phyloP scores from a whole-genome alignment of 2,329 filamentous ascomycete genomes.

The Grosmannia penicillata region DNA sequence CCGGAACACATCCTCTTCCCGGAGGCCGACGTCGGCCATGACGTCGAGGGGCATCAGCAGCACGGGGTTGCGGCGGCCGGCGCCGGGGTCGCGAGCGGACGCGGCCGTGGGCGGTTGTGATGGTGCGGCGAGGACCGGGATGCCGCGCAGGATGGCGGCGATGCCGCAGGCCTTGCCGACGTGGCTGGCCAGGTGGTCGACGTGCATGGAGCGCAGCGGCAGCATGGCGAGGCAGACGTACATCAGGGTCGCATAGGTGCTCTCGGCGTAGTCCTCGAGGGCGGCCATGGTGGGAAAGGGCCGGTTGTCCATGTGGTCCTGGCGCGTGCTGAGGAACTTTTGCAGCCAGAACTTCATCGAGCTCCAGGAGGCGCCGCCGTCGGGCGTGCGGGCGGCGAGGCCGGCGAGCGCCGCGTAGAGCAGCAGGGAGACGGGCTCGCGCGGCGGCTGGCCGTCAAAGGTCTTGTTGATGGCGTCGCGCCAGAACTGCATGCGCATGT shows the following conservation, averaged over 20 bases:
- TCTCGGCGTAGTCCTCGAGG: conserved; percentile 81
- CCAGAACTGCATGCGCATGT: conserved; percentile 92
- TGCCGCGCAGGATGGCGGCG: conserved; percentile 66
- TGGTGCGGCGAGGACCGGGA: conserved; percentile 77
- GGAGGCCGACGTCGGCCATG: conserved; percentile 68
- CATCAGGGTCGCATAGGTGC: conserved; percentile 84
- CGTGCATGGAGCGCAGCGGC: conserved; percentile 65
- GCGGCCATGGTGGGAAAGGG: conserved; percentile 60
- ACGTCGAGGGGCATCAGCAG: conserved; percentile 77
- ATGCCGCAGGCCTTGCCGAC: conserved; percentile 92
- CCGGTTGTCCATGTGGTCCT: conserved; percentile 69
- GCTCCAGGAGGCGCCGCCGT: conserved; percentile 17
- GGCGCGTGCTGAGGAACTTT: conserved; percentile 65
- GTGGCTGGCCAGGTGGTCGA: conserved; percentile 88
- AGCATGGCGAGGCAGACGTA: conserved; percentile 75
- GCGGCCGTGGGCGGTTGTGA: conserved; percentile 22
- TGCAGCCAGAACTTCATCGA: conserved; percentile 59
- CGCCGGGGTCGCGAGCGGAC: conserved; percentile 23
- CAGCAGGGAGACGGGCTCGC: conserved; percentile 81
- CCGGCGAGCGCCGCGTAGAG: conserved; percentile 57
- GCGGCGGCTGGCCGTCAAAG: conserved; percentile 59
- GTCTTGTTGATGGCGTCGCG: conserved; percentile 68
- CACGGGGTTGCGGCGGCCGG: conserved; percentile 25
- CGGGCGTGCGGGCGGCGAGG: conserved; percentile 30
- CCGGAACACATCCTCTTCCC: conserved; percentile 81